Evolutionary conservation across 768 basidiomycete species (phyloP), one percentile per base, ranked within the genome.

Genomic region (Termitomyces sp.): DNA sequence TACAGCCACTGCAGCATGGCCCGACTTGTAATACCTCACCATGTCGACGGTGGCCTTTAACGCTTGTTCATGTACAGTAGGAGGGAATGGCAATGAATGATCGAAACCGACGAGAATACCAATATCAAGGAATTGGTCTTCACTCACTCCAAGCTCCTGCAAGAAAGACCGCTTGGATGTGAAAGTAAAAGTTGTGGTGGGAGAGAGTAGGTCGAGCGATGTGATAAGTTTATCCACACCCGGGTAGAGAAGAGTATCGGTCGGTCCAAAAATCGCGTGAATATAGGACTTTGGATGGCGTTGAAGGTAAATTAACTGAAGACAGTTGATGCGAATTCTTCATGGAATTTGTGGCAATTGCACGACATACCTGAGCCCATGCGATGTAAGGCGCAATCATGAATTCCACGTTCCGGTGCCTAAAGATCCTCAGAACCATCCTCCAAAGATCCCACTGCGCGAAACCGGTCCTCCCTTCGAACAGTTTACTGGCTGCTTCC

Each of bases 41-140:
- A 96, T 89, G 70, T 96, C 94, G 50, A 95, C 87, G 22, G 90
- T 90, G 27, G 88, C 87, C 70, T 92, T 93, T 58, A 94, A 73
- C 0, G 85, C 88, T 68, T 89, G 85, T 60, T 93, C 90, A 69
- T 93, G 89, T 53, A 85, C 77, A 37, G 86, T 89, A 11, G 91
- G 89, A 8, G 92, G 91, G 77, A 94, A 94, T 0, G 90, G 81
- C 1, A 84, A 79, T 0, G 89, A 87, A 59, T 81, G 81, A 33
- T 95, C 91, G 63, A 89, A 95, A 16, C 97, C 97, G 39, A 96
- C 86, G 57, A 99, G 82, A 66, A 99, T 89, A 24, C 87, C 89
- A 61, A 95, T 82, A 72, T 99, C 97, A 63, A 98, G 85, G 75
- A 98, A 96, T 68, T 97, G 95, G 68, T 97, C 95, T 65, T 93